Evolutionary conservation across 495 filamentous ascomycete genomes (phyloP), one percentile per base, ranked within the genome.

Genomic region (Tetracladium setigerum): DNA sequence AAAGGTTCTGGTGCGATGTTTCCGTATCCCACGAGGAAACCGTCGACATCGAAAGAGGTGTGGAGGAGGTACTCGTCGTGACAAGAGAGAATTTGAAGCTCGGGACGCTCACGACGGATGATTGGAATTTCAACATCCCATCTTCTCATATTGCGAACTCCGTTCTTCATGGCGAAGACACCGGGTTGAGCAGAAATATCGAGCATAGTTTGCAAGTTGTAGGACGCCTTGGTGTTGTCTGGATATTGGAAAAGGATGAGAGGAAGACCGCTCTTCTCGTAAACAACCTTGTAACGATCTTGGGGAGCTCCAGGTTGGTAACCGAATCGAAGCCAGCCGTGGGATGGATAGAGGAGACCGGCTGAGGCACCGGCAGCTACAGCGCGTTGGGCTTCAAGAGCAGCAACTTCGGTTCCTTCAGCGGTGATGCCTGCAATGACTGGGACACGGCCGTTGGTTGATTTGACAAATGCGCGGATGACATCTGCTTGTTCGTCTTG

Each of bases 21-120:
- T n/a, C 63, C 63, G 46, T 64, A 66, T 1, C 63, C 63, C n/a
- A 66, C 63, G 4, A 66, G 49, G 44, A 66, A 56, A 6, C 63
- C 63, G 44, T 66, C 63, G 5, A 66, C 57, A 44, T 66, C 63
- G 35, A 66, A 66, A 2, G 59, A 46, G 15, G 61, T 66, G 46
- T 66, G 63, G 10, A 66, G 50, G 5, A 66, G 62, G 43, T 66
- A 66, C 40, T 66, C 63, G 38, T 66, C 63, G 35, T 66, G 63
- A 39, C 63, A 64, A 34, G 56, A 54, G 14, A 65, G 56, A n/a
- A 66, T 62, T 44, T 62, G 62, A 11, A 66, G 55, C 13, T 64
- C 57, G 1, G 63, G 63, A 1, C 59, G 59, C 47, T 64, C 47
- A 11, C 40, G 37, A 2, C 62, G 62, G 38, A 66, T 62, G 16